phyloP scores from a whole-genome alignment of 2,329 filamentous ascomycete genomes.

The Fusarium napiforme region DNA sequence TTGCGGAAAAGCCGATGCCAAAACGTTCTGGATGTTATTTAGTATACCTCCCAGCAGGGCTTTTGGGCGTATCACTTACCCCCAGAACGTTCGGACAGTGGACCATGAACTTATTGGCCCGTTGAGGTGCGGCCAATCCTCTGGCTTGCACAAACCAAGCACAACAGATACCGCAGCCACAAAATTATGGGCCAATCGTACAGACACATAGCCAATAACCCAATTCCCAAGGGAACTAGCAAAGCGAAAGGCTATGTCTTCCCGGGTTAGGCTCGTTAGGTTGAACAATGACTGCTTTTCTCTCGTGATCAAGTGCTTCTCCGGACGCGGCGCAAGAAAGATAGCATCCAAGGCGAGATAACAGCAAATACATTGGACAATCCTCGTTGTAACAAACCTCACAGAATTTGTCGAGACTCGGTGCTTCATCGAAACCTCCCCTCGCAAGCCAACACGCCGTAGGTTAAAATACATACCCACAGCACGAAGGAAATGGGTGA shows the following conservation, averaged over 20 bases:
- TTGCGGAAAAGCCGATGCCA: slow-evolving; percentile 14
- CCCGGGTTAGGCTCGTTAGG: rapidly evolving
- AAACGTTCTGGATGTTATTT: neutral
- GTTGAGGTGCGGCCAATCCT: slow-evolving; percentile 11
- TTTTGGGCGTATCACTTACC: neutral
- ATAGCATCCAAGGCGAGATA: neutral
- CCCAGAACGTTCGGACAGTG: slow-evolving; percentile 9
- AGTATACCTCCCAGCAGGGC: neutral
- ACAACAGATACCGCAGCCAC: neutral
- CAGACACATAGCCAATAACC: neutral
- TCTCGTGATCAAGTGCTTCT: neutral
- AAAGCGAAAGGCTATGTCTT: neutral
- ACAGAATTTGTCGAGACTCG: neutral
- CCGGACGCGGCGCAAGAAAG: neutral
- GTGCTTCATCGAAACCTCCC: neutral
- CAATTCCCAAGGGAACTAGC: neutral
- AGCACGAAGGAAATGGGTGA: neutral
- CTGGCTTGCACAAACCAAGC: neutral
- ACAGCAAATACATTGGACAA: neutral
- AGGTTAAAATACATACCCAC: neutral
- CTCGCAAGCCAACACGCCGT: neutral
- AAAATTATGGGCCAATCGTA: neutral
- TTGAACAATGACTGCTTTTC: neutral
- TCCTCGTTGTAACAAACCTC: neutral
- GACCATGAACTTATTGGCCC: neutral